phyloP scores from a whole-genome alignment of 495 filamentous ascomycete species.

The Lasiosphaeris hirsuta region DNA sequence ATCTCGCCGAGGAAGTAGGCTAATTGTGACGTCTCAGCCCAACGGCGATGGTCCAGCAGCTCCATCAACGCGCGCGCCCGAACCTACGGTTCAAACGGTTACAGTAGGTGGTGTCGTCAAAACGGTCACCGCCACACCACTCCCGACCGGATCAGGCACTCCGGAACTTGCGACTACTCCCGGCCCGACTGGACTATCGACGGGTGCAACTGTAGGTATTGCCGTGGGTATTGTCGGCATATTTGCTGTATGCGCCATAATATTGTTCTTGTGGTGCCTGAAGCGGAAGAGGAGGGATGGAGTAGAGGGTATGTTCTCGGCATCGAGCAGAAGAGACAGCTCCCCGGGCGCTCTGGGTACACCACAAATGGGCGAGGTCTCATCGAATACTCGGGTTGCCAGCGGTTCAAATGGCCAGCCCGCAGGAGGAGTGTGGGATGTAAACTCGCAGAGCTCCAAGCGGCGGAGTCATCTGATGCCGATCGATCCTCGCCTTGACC shows the following conservation, averaged over 20 bases:
- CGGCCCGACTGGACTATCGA: slow-evolving; percentile 26
- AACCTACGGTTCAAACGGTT: slow-evolving; percentile 35
- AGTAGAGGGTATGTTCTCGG: slow-evolving; percentile 21
- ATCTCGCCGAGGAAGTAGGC: background rate
- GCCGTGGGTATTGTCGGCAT: slow-evolving; percentile 39
- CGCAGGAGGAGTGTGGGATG: slow-evolving; percentile 14
- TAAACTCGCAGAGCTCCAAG: slow-evolving; percentile 15
- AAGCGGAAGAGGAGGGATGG: slow-evolving; percentile 28
- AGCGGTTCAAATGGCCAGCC: slow-evolving; percentile 1
- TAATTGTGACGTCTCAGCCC: slow-evolving; percentile 8
- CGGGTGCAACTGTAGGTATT: slow-evolving; percentile 40
- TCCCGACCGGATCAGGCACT: slow-evolving; percentile 18
- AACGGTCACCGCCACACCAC: slow-evolving; percentile 39
- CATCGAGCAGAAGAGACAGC: slow-evolving; percentile 34
- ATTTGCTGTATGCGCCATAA: slow-evolving; percentile 23
- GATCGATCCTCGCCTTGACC: slow-evolving; percentile 54
- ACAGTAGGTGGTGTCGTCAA: slow-evolving; percentile 40
- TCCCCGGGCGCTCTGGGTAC: slow-evolving; percentile 40
- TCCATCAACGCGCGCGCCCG: background rate
- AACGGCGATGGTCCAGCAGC: background rate
- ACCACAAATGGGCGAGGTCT: slow-evolving; percentile 35
- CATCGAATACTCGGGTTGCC: slow-evolving; percentile 22
- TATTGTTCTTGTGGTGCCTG: slow-evolving; percentile 34
- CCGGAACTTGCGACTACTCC: slow-evolving; percentile 7
- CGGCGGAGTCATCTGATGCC: slow-evolving; percentile 51